Evolutionary conservation across 768 basidiomycete species (phyloP).

Genomic region (Suillus tomentosus): DNA sequence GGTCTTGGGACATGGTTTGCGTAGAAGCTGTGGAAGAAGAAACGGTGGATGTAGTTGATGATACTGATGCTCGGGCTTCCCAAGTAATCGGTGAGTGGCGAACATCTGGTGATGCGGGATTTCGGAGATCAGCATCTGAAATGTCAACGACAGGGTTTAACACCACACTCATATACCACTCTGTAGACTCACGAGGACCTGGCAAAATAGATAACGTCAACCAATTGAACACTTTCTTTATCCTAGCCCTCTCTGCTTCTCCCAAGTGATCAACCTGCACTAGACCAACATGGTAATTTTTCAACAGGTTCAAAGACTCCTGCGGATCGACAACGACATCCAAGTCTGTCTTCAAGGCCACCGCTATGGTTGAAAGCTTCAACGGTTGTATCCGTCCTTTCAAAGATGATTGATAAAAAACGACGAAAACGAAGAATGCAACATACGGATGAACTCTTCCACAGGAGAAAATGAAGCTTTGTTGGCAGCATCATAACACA

Average conservation of each 20-base stretch:
- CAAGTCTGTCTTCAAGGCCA: constrained; percentile 88
- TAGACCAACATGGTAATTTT: constrained; percentile 72
- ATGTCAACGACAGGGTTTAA: constrained; percentile 20
- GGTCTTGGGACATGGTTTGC: constrained; percentile 33
- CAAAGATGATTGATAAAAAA: constrained; percentile 16
- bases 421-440: constrained; percentile 4
- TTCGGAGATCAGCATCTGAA: constrained; percentile 51
- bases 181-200: constrained; percentile 36
- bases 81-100: constrained; percentile 53
- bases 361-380: constrained; percentile 66
- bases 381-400: constrained; percentile 60
- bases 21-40: constrained; percentile 41
- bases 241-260: constrained; percentile 66
- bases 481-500: constrained; percentile 83
- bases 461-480: constrained; percentile 65
- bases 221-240: constrained; percentile 74
- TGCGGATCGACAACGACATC: constrained; percentile 58
- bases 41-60: constrained; percentile 55
- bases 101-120: constrained; percentile 72
- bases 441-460: constrained; percentile 71
- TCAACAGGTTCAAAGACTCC: constrained; percentile 49
- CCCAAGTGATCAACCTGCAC: constrained; percentile 66
- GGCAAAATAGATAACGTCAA: constrained; percentile 67
- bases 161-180: neutral
- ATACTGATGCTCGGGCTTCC: constrained; percentile 51